A percentile compares a stretch with the other conserved stretches of the same genome.
Evolutionary conservation across 2,329 filamentous ascomycete genomes (phyloP).

Genomic region (Trichophyton equinum): DNA sequence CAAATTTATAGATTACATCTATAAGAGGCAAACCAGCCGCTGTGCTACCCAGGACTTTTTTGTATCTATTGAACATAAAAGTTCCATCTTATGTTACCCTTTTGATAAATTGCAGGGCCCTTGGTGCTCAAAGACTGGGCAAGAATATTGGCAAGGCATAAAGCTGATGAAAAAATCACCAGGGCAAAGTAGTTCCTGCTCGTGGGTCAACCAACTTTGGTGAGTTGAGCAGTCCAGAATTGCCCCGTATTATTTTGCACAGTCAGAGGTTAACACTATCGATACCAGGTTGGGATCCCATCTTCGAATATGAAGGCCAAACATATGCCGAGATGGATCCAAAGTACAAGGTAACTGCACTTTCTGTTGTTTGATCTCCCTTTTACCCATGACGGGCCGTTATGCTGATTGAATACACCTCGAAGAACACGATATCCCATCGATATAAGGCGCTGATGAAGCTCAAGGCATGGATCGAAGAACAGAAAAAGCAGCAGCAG

Average conservation of each 20-base stretch:
- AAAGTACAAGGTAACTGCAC: slow-evolving; percentile 60
- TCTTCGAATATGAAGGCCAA: slow-evolving; percentile 85
- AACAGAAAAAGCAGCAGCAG: slow-evolving; percentile 20
- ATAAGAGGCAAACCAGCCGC: background rate
- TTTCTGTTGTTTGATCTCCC: background rate
- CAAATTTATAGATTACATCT: background rate
- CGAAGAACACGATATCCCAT: slow-evolving; percentile 76
- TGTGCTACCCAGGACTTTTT: background rate
- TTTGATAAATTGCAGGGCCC: background rate
- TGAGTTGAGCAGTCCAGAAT: slow-evolving; percentile 33
- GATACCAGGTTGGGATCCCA: slow-evolving; percentile 77
- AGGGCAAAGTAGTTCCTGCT: slow-evolving; percentile 72
- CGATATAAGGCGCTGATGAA: slow-evolving; percentile 77
- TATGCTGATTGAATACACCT: background rate
- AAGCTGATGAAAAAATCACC: background rate
- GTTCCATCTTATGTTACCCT: background rate
- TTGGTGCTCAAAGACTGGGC: no score
- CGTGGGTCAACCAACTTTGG: slow-evolving; percentile 74
- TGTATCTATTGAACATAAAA: background rate
- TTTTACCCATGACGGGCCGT: background rate
- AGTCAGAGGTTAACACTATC: slow-evolving; percentile 10
- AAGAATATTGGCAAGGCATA: background rate
- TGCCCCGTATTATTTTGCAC: slow-evolving; percentile 7
- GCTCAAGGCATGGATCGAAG: slow-evolving; percentile 66
- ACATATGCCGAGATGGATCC: slow-evolving; percentile 96